Evolutionary conservation across 768 basidiomycete genomes (phyloP), one percentile per base, ranked within the genome.

Genomic region (Boletus rubescentipes): DNA sequence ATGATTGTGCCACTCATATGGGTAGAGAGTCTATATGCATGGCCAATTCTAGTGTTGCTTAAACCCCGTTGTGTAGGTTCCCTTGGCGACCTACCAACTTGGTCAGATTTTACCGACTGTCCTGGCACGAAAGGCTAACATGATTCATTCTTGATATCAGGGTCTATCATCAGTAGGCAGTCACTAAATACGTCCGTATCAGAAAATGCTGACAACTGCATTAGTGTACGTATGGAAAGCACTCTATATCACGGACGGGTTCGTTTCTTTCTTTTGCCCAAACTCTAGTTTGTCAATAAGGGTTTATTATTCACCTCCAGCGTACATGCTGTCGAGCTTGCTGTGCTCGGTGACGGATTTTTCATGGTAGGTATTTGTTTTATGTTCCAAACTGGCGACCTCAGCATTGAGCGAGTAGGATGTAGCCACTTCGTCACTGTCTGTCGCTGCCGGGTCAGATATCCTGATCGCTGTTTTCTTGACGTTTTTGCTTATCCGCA

Each of bases 201-300:
- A 3, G 16, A 26, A 18, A 9, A 26, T 2, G 1, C 29, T 52
- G 21, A 64, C 10, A 3, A 2, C 26, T 12, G 4, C 15, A n/a
- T 40, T 34, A 61, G 60, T 61, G 38, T 57, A 46, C 12, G 5
- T 34, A 2, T 14, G 2, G 4, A 53, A 49, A 1, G 39, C 43
- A 2, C 39, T 63, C 14, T 46, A 56, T 23, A 34, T 15, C 10
- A 18, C 26, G 5, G 5, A 64, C 4, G 52, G 58, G 61, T 53
- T 18, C 10, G 59, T 50, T 52, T 1, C 2, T 34, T 55, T 30
- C 3, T 6, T 39, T 21, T 45, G 18, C n/a, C 32, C 4, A 38
- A 20, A 20, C 20, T 11, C 5, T 9, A 7, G 20, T 29, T n/a
- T 4, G 5, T 7, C 2, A 12, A n/a, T n/a, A 23, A n/a, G n/a